Conservation (phyloP, 2,329 filamentous ascomycete species). For the Hymenoscyphus infarciens region DNA sequence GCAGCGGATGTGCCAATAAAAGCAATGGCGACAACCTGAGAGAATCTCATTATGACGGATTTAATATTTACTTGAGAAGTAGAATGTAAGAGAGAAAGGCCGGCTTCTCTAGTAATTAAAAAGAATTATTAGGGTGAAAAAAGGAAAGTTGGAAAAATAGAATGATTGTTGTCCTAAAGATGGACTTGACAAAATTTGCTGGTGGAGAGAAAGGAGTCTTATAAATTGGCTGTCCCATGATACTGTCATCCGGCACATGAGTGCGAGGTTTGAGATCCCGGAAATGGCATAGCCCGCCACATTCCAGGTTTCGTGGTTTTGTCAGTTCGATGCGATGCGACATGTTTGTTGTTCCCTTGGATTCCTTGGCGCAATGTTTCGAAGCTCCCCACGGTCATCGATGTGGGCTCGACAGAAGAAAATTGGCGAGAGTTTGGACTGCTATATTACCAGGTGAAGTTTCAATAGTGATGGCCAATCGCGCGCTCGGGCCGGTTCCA, state of each 20-base stretch:
- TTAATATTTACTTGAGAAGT: neutral
- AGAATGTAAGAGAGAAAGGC: neutral
- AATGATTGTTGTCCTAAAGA: neutral
- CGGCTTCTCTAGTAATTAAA: slow-evolving; percentile 1
- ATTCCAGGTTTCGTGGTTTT: neutral
- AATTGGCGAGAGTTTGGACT: neutral
- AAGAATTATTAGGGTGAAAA: neutral
- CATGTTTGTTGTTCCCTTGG: neutral
- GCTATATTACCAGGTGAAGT: no score
- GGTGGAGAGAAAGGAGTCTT: neutral
- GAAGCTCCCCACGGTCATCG: neutral
- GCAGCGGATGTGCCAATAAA: neutral
- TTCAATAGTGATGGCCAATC: neutral
- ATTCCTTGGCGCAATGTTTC: neutral
- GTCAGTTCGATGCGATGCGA: neutral
- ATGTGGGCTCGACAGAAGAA: neutral
- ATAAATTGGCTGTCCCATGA: neutral
- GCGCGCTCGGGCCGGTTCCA: neutral
- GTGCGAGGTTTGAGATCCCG: neutral
- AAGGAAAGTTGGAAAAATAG: neutral
- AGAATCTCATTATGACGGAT: neutral
- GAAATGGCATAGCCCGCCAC: neutral
- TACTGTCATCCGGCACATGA: neutral
- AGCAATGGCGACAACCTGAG: neutral
- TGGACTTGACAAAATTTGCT: neutral